Base-by-base conservation (phyloP, 1,284 basidiomycete species). In the Vanrija pseudolonga region DNA sequence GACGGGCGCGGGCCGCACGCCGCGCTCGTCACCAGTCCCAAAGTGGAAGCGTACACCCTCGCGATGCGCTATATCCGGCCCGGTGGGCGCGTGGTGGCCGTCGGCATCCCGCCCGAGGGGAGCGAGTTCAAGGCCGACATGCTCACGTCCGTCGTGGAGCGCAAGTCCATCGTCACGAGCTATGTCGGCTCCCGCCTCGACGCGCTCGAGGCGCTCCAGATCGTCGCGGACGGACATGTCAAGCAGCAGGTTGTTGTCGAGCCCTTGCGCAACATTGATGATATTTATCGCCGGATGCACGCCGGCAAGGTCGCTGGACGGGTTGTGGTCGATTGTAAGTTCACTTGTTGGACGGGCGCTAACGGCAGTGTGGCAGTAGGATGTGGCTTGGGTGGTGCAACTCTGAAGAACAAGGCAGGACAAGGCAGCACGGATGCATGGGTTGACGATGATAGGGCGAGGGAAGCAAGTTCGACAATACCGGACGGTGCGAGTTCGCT, bases 1-100 rank as follows among this genome's bases (percentile, higher is more conserved):
- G 87, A 80, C 48, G 89, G 88, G 2, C 68, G 77, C 8, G 89
- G 89, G 23, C 84, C 88, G 0, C 88, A 92, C 67, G 83, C 84
- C 7, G 82, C 86, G 0, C 70, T 90, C 53, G 82, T 90, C 44
- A 85, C 86, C 6, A 19, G 52, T 56, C 37, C 36, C 38, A 18
- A 57, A 56, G 38, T 36, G 45, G 26, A 54, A 45, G 22, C 84
- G 0, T 91, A 90, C 71, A 73, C 81, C 18, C 82, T 87, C 69
- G 89, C 87, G 8, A 76, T 88, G 28, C 82, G 84, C 47, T 89
- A 89, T 72, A 73, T 89, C 54, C 80, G 85, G 38, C 74, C 79
- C 5, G 79, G 82, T 38, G 84, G 87, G 24, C 64, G 80, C 3
- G 78, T 91, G 51, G 88, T 91, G 79, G 85, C 82, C 37, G 86